A percentile compares a stretch with the other conserved stretches of the same genome.
Evolutionary conservation across 305 asterid species (phyloP).

Genomic region (Salvia sclarea): DNA sequence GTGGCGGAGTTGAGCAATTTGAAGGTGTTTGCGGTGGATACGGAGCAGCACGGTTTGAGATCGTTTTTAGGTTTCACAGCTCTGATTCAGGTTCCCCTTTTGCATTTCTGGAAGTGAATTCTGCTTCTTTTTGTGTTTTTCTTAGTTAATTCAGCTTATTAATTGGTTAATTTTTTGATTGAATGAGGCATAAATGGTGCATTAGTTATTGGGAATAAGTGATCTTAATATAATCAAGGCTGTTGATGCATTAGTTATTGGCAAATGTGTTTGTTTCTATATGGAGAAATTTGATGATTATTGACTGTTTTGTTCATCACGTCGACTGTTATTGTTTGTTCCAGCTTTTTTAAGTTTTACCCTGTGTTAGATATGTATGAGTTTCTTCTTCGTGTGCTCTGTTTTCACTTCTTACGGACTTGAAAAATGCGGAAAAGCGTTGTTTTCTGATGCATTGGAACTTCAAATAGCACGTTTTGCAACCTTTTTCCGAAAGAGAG

Average conservation of each 20-base stretch:
- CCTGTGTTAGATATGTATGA: not conserved
- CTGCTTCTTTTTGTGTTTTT: slow-evolving; percentile 11
- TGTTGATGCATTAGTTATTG: not conserved
- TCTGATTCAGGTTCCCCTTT: slow-evolving; percentile 70
- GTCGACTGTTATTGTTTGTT: no score
- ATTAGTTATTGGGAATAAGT: not conserved
- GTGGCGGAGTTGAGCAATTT: slow-evolving; percentile 63
- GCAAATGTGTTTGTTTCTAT: not conserved
- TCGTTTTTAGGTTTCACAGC: slow-evolving; percentile 92
- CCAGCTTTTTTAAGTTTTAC: not conserved
- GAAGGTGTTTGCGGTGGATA: slow-evolving; percentile 79
- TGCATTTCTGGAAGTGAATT: slow-evolving; percentile 13
- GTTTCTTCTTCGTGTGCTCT: not conserved
- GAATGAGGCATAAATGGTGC: no score
- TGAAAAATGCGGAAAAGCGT: no score
- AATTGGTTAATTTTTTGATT: not conserved
- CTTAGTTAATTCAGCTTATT: not conserved
- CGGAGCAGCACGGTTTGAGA: slow-evolving; percentile 90
- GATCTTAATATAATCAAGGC: not conserved
- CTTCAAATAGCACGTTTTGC: not conserved
- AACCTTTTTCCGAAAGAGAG: not conserved
- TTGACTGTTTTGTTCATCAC: not conserved
- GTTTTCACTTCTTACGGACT: not conserved
- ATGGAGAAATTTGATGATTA: slow-evolving; percentile 11
- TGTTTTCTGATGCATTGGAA: not conserved